These are phyloP conservation scores for Mucor indicus DNA, from an alignment of 371 early-diverging fungal genomes.

Conservation along the genomic window DNA sequence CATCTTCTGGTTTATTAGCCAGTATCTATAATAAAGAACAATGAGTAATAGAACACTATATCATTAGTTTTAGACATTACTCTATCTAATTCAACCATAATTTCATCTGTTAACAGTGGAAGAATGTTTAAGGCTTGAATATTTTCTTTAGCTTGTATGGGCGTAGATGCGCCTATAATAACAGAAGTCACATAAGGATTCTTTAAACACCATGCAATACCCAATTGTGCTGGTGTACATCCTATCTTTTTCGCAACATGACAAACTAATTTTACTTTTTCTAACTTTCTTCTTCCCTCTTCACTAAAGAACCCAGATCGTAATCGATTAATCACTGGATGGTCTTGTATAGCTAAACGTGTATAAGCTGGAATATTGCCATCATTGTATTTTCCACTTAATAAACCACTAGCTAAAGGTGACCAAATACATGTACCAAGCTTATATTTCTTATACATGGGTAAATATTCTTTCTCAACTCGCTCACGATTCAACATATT, in stretches of 20 bases:
- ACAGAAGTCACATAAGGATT: slow-evolving; percentile 61
- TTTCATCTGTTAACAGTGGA: slow-evolving; percentile 64
- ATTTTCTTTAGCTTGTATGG: slow-evolving; percentile 76
- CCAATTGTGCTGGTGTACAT: slow-evolving; percentile 73
- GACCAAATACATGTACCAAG: slow-evolving; percentile 84
- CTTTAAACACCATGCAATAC: slow-evolving; percentile 80
- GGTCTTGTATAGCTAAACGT: slow-evolving; percentile 65
- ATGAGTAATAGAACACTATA: too few species aligned
- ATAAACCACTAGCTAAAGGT: slow-evolving; percentile 66
- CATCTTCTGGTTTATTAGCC: slow-evolving; percentile 67
- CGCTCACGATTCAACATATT: slow-evolving; percentile 84
- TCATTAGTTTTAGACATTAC: slow-evolving; percentile 17
- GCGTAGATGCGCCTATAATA: slow-evolving; percentile 70
- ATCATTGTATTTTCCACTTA: slow-evolving; percentile 80
- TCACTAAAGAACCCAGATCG: slow-evolving; percentile 59
- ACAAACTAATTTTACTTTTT: slow-evolving; percentile 28
- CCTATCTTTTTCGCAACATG: slow-evolving; percentile 66
- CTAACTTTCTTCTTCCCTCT: slow-evolving; percentile 55
- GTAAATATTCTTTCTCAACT: slow-evolving; percentile 74
- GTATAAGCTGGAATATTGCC: slow-evolving; percentile 67
- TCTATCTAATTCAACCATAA: slow-evolving; percentile 61
- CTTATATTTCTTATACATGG: slow-evolving; percentile 66
- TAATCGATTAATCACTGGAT: slow-evolving; percentile 62
- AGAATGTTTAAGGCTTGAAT: slow-evolving; percentile 59
- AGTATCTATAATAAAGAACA: slow-evolving; percentile 39